phyloP scores from a whole-genome alignment of 495 filamentous ascomycete genomes.

The Oidiodendron maius region DNA sequence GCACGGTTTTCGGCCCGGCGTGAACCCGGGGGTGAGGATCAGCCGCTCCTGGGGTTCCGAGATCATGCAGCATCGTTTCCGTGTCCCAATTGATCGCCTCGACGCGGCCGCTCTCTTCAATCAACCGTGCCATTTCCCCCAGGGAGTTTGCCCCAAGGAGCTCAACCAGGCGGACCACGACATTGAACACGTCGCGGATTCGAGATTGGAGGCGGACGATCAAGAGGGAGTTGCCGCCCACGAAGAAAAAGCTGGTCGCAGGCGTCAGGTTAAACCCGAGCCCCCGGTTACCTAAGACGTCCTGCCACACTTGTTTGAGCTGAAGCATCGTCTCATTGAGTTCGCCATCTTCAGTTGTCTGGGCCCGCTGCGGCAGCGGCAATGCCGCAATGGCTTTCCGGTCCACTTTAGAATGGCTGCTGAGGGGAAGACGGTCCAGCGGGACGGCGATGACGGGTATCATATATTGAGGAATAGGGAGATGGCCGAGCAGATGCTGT shows the following conservation, averaged over 20 bases:
- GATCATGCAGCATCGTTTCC: not conserved
- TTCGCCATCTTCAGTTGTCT: not conserved
- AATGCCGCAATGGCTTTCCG: constrained; percentile 1
- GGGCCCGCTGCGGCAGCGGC: constrained; percentile 3
- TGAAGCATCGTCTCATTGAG: constrained; percentile 15
- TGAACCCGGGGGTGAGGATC: not conserved
- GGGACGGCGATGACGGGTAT: constrained; percentile 32
- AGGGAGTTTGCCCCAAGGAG: constrained; percentile 9
- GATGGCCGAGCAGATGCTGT: not conserved
- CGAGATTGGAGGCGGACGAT: constrained; percentile 23
- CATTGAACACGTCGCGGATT: constrained; percentile 4
- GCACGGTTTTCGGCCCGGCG: not conserved
- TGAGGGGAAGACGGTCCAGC: constrained; percentile 35
- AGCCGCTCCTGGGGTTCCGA: not conserved
- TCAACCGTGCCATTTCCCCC: not conserved
- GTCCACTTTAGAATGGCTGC: constrained; percentile 36
- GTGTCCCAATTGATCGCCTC: constrained; percentile 4
- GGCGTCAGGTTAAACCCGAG: too few relatives aligned
- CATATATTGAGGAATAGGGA: constrained; percentile 17
- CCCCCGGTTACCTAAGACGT: too few relatives aligned
- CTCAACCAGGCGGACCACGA: not conserved
- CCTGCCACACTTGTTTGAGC: constrained; percentile 25
- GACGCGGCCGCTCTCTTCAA: not conserved
- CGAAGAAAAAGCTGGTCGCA: constrained; percentile 30
- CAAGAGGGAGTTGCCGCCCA: constrained; percentile 32